phyloP scores from a whole-genome alignment of 768 basidiomycete species.

The Suillus paluster region DNA sequence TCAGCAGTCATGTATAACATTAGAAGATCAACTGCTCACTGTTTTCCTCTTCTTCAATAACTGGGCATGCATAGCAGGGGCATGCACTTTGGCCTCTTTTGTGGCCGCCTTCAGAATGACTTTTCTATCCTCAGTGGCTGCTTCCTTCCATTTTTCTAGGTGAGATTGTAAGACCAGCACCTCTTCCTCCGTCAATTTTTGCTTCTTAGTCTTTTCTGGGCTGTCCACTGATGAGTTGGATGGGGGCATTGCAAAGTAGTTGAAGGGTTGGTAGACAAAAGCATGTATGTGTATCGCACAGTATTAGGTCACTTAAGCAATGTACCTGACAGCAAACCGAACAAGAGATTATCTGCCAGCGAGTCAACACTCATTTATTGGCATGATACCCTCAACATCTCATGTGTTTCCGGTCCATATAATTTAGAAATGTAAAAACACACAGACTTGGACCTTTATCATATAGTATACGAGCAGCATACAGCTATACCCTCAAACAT shows the following conservation, averaged over 20 bases:
- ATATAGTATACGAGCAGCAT: constrained; percentile 1
- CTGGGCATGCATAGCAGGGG: background rate
- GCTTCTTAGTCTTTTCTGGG: background rate
- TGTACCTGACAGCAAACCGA: background rate
- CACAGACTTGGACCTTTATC: background rate
- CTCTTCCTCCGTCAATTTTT: background rate
- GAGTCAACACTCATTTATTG: background rate
- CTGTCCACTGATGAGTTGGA: constrained; percentile 1
- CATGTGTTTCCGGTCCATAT: background rate
- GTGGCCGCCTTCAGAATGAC: background rate
- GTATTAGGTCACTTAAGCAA: background rate
- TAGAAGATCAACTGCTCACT: background rate
- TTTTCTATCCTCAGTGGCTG: background rate
- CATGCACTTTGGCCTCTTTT: background rate
- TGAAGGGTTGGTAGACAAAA: background rate
- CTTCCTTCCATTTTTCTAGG: constrained; percentile 6
- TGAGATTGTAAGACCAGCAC: background rate
- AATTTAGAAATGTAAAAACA: background rate
- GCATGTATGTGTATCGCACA: background rate
- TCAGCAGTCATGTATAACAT: background rate
- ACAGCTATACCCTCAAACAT: background rate
- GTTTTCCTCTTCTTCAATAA: background rate
- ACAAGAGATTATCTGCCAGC: background rate
- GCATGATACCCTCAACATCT: background rate
- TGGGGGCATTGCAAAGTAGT: background rate